phyloP scores from a whole-genome alignment of 2,329 filamentous ascomycete genomes.

The Aspergillus pseudonomiae region DNA sequence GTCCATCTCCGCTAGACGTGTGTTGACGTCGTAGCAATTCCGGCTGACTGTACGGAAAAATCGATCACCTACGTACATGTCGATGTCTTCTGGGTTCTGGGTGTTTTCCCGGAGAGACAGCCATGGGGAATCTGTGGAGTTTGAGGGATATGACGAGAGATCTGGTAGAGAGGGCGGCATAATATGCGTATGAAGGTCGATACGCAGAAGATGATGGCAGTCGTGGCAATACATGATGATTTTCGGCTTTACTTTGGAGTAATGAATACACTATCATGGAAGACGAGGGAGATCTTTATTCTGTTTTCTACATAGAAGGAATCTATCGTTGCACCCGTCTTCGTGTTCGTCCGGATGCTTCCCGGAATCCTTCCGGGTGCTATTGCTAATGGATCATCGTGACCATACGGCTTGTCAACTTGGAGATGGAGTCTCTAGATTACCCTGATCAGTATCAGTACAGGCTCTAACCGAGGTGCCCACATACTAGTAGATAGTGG shows the following conservation, averaged over 20 bases:
- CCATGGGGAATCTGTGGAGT: constrained; percentile 13
- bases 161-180: constrained; percentile 23
- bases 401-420: neutral
- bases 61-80: constrained; percentile 21
- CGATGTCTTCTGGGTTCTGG: constrained; percentile 5
- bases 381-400: neutral
- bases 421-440: neutral
- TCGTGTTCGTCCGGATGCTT: neutral
- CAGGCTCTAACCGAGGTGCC: neutral
- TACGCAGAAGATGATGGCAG: constrained; percentile 15
- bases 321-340: neutral
- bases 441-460: neutral
- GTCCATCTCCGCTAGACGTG: constrained; percentile 22
- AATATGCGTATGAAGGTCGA: constrained; percentile 26
- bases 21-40: constrained; percentile 20
- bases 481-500: too few relatives aligned
- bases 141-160: constrained; percentile 15
- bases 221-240: constrained; percentile 10
- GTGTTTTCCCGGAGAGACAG: constrained; percentile 16
- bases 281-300: neutral
- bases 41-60: constrained; percentile 23
- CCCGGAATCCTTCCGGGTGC: neutral
- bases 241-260: neutral
- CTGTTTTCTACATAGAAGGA: neutral
- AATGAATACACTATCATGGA: neutral